Base-by-base conservation (phyloP, 2,329 filamentous ascomycete species). In the Xylariaceae sp. region DNA sequence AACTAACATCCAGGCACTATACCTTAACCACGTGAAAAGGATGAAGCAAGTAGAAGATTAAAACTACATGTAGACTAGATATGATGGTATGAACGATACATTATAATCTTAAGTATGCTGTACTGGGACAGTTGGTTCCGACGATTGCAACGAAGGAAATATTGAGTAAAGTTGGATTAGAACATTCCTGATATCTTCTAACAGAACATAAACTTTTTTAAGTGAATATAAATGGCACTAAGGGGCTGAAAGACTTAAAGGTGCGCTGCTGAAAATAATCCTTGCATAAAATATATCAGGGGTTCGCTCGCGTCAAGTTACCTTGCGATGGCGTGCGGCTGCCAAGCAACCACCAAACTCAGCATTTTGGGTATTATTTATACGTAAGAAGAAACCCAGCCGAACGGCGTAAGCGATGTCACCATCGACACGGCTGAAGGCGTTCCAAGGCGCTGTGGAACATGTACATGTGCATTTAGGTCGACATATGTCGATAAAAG, bases 241-340 rank as follows among this genome's bases (percentile, higher is more conserved):
- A 48, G 44, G 47, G 14, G 20, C 26, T 52, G 49, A 52, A 40
- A 56, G 48, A 50, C 19, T 32, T 50, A 50, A 21, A 43, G 42
- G 19, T 32, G 2, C 21, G 40, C 7, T 32, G 49, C 37, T 20
- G 29, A 26, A 52, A 48, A 57, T 48, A 54, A 57, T 16, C 12
- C 14, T 10, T 3, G 5, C 9, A 16, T 16, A 3, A 14, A 37
- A 37, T 16, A 16, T 37, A 16, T 37, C 58, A 55, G 56, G 56
- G 56, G 57, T 60, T 53, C 49, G 56, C 57, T 59, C 51, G 58
- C 59, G 61, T 61, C 48, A 32, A 12, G 40, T 21, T 16, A 6
- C 37, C 50, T 48, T 60, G 60, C 49, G 54, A 68, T 68, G 61
- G 62, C 66, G 66, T 67, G 66, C 66, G 51, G 60, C 57, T 54